phyloP scores from a whole-genome alignment of 176 grass and related monocot species.

The Zea luxurians region DNA sequence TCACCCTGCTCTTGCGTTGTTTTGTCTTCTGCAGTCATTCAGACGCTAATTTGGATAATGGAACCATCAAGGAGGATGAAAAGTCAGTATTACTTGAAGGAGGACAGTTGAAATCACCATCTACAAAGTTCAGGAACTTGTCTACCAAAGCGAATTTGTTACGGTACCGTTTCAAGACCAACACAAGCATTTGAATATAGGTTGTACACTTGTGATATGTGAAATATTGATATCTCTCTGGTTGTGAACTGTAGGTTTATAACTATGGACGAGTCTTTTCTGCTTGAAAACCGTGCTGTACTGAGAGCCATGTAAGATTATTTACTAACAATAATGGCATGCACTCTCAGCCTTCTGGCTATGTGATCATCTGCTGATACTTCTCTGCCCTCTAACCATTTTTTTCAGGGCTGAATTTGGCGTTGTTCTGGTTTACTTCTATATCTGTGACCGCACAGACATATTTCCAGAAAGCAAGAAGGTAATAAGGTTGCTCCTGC shows the following conservation, averaged over 20 bases:
- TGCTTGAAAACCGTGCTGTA: constrained; percentile 71
- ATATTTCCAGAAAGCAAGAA: constrained; percentile 77
- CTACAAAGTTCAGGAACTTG: constrained; percentile 50
- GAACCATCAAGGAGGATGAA: constrained; percentile 48
- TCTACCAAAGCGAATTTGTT: constrained; percentile 55
- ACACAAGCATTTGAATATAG: constrained; percentile 1
- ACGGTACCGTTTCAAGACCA: constrained; percentile 40
- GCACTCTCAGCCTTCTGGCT: constrained; percentile 11
- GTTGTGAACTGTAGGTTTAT: constrained; percentile 63
- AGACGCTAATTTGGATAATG: constrained; percentile 52
- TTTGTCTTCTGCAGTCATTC: constrained; percentile 46
- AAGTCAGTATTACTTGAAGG: constrained; percentile 61
- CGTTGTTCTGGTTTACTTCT: constrained; percentile 68
- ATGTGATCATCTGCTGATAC: constrained; percentile 1
- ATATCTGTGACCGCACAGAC: constrained; percentile 87
- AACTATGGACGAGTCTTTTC: constrained; percentile 74
- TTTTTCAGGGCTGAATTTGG: constrained; percentile 77
- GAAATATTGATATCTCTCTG: constrained; percentile 15
- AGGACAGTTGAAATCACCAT: constrained; percentile 49
- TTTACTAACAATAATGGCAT: constrained; percentile 4
- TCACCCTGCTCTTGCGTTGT: constrained; percentile 1
- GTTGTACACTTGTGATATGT: background rate
- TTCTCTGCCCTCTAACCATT: background rate
- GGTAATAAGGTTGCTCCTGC: constrained; percentile 39
- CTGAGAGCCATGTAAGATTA: constrained; percentile 80